Percentiles rank a stretch among this genome's conserved stretches.
These are phyloP conservation scores for Penicillium cataractarum DNA, from an alignment of 495 filamentous ascomycete species.

Conservation along the genomic window DNA sequence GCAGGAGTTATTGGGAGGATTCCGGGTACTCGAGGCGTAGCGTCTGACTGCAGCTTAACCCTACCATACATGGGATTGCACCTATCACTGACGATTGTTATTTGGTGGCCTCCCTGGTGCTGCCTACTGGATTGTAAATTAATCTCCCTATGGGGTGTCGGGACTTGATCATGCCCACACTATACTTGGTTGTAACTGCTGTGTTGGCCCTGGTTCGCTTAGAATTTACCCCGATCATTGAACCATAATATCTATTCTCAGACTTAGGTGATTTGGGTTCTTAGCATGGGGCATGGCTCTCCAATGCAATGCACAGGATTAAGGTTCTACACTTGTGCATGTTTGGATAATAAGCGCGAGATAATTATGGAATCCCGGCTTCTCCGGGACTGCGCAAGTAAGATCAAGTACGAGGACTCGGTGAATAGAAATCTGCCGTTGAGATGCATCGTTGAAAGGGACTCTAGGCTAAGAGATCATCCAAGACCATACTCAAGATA, in stretches of 20 bases:
- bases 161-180: too few relatives aligned
- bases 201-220: too few relatives aligned
- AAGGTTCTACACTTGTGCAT: not conserved
- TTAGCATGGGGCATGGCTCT: not conserved
- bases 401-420: not conserved
- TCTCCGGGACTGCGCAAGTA: not conserved
- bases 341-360: not conserved
- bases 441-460: not conserved
- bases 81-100: conserved; percentile 11
- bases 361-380: not conserved
- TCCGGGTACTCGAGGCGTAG: not conserved
- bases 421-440: conserved; percentile 5
- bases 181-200: too few relatives aligned
- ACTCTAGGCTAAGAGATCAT: conserved; percentile 4
- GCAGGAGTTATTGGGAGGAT: not conserved
- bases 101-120: too few relatives aligned
- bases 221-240: too few relatives aligned
- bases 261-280: too few relatives aligned
- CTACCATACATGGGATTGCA: not conserved
- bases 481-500: conserved; percentile 14
- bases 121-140: too few relatives aligned
- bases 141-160: too few relatives aligned
- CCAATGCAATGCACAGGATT: not conserved
- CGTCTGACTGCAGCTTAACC: not conserved
- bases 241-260: too few relatives aligned